Percentiles rank a stretch among this genome's conserved stretches.
Conservation (phyloP, 306 rosid genomes). For the Arachis stenosperma region DNA sequence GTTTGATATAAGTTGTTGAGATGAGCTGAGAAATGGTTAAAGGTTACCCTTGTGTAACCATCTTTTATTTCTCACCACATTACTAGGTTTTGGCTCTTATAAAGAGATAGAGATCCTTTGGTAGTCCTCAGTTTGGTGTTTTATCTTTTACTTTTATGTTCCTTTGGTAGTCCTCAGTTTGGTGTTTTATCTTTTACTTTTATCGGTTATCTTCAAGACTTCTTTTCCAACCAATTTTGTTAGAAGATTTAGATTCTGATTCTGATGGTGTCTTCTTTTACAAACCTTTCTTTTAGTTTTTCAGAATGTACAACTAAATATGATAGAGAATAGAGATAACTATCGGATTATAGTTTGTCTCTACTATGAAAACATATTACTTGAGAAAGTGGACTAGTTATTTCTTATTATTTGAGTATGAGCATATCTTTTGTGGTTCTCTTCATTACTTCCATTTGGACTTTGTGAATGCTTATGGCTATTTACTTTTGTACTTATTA, state of each 20-base stretch:
- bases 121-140: background rate
- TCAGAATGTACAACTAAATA: background rate
- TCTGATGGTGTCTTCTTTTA: no score
- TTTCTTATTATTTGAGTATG: background rate
- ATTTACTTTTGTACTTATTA: slow-evolving; percentile 21
- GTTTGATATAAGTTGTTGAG: no score
- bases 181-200: no score
- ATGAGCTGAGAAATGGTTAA: no score
- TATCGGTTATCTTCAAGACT: no score
- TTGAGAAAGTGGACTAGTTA: background rate
- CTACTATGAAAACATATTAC: background rate
- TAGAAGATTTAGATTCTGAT: no score
- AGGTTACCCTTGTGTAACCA: background rate
- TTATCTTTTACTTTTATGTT: no score
- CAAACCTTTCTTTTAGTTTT: background rate
- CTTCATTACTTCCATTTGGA: background rate
- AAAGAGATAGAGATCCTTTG: background rate
- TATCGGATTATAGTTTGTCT: background rate
- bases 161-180: no score
- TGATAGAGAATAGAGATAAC: background rate
- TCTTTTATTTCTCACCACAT: background rate
- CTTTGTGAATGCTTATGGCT: background rate
- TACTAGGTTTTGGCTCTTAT: background rate
- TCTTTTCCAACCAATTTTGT: no score
- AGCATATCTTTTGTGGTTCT: slow-evolving; percentile 7